A percentile compares a stretch with the other conserved stretches of the same genome.
Evolutionary conservation across 345 rosid species (phyloP).

Genomic region (Salix dunnii): DNA sequence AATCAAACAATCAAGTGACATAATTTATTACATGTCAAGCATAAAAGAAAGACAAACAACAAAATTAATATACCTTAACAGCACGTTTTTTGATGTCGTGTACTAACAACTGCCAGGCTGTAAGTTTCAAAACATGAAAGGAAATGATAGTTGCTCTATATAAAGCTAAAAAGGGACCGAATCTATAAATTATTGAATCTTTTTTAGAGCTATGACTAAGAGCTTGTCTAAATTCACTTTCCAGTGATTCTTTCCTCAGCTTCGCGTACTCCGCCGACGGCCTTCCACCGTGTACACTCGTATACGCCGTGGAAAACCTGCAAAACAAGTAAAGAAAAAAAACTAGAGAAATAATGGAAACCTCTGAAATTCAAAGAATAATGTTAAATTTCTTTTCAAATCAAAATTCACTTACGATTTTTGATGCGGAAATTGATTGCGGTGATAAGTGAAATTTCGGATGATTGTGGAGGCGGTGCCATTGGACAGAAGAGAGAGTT

Average conservation of each 20-base stretch:
- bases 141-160: slow-evolving; percentile 89
- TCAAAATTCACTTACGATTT: too few relatives aligned
- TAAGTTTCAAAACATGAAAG: slow-evolving; percentile 65
- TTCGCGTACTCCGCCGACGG: slow-evolving; percentile 84
- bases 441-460: slow-evolving; percentile 14
- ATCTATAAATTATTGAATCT: slow-evolving; percentile 52
- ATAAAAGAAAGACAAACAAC: not conserved
- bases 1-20: not conserved
- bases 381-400: too few relatives aligned
- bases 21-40: not conserved
- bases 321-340: not conserved
- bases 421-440: not conserved
- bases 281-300: slow-evolving; percentile 79
- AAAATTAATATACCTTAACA: slow-evolving; percentile 46
- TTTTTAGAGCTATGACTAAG: slow-evolving; percentile 65
- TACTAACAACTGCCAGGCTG: slow-evolving; percentile 66
- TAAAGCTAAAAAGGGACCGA: slow-evolving; percentile 81
- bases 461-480: not conserved
- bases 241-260: slow-evolving; percentile 91
- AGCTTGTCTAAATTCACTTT: slow-evolving; percentile 74
- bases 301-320: slow-evolving; percentile 58
- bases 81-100: slow-evolving; percentile 72
- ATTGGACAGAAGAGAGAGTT: slow-evolving; percentile 30
- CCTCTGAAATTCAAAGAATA: not conserved
- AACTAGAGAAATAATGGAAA: not conserved